These are phyloP conservation scores for Capronia americana DNA, from an alignment of 2,329 filamentous ascomycete species.

Conservation along the genomic window DNA sequence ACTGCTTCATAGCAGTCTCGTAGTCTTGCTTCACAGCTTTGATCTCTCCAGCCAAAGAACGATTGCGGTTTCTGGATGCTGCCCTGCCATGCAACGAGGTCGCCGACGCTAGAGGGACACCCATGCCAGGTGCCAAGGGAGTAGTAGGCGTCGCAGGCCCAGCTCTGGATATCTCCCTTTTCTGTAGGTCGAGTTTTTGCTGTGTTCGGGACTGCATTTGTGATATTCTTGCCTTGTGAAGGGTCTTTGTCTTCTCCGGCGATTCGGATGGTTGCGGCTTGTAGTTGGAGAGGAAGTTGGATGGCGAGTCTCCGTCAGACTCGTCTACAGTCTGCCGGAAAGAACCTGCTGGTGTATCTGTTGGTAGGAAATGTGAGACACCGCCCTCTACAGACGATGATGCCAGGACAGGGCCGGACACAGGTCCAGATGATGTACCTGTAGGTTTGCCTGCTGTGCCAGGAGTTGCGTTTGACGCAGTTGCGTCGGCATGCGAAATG, in stretches of 20 bases:
- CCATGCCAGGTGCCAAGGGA: constrained; percentile 47
- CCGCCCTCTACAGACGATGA: constrained; percentile 58
- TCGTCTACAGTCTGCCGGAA: constrained; percentile 47
- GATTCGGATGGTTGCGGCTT: constrained; percentile 55
- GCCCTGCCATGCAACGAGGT: constrained; percentile 41
- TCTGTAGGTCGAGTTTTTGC: constrained; percentile 56
- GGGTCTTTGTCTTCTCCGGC: constrained; percentile 43
- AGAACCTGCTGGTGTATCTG: constrained; percentile 34
- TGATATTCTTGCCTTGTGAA: constrained; percentile 43
- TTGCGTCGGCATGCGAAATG: constrained; percentile 47
- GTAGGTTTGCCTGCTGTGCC: constrained; percentile 41
- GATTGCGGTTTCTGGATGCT: constrained; percentile 38
- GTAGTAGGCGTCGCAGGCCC: constrained; percentile 53
- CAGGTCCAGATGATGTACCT: constrained; percentile 42
- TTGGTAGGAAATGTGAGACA: constrained; percentile 54
- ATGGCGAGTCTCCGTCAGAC: constrained; percentile 54
- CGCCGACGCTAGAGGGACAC: constrained; percentile 38
- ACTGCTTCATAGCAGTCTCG: constrained; percentile 51
- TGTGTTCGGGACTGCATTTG: constrained; percentile 52
- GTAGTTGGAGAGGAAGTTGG: constrained; percentile 56
- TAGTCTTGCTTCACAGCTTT: constrained; percentile 51
- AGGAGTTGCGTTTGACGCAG: constrained; percentile 45
- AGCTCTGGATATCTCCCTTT: constrained; percentile 46
- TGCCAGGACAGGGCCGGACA: constrained; percentile 40
- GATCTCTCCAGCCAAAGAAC: constrained; percentile 37